A percentile compares a stretch with the other conserved stretches of the same genome.
Conservation (phyloP, 176 grass and related monocot species). For the Musa acuminata region DNA sequence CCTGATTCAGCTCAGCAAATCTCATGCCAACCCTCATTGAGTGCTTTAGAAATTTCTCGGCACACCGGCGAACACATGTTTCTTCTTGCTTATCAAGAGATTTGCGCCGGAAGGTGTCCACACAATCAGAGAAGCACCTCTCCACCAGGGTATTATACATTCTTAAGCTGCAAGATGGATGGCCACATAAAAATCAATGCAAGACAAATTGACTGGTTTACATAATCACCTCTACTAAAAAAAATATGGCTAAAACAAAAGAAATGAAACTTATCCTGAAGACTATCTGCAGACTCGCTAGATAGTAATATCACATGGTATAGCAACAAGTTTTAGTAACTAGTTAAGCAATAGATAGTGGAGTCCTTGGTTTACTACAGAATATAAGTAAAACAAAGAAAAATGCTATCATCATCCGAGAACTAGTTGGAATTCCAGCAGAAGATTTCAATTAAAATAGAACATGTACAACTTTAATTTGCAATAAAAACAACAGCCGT, state of each 20-base stretch:
- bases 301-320: background rate
- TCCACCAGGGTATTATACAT: slow-evolving; percentile 95
- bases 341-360: background rate
- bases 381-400: too few species aligned
- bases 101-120: slow-evolving; percentile 75
- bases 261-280: background rate
- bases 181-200: background rate
- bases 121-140: slow-evolving; percentile 77
- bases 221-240: too few species aligned
- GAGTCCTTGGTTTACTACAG: background rate
- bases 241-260: background rate
- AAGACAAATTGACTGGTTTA: background rate
- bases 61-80: slow-evolving; percentile 58
- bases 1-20: slow-evolving; percentile 93
- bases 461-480: too few species aligned
- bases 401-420: too few species aligned
- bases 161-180: slow-evolving; percentile 46
- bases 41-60: slow-evolving; percentile 96
- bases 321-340: background rate
- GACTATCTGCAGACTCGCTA: background rate
- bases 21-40: slow-evolving; percentile 98
- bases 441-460: too few species aligned
- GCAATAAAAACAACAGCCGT: too few species aligned
- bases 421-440: too few species aligned
- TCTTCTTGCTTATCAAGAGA: slow-evolving; percentile 96